Evolutionary conservation across 768 basidiomycete species (phyloP), one percentile per base, ranked within the genome.

Genomic region (Tricholoma saponaceum): DNA sequence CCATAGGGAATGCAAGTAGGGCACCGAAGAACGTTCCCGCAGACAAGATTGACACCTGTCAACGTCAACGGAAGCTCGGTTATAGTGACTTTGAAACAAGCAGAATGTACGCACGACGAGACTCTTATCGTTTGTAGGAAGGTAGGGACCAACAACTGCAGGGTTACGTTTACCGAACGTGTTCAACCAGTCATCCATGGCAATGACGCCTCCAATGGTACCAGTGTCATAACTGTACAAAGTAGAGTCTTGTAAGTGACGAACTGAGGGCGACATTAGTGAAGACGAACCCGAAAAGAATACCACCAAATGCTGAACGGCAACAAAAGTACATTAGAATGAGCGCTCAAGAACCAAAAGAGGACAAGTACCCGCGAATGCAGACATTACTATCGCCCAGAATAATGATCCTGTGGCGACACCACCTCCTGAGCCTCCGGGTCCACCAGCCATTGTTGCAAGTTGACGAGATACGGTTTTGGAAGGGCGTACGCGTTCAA

Each of bases 1-100:
- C 85, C 54, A 68, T 62, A 35, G 74, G 75, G 33, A 70, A 77
- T 51, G 69, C 74, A 33, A 76, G 59, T 37, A 91, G 76, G 18
- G 84, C 84, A 67, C 87, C 91, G 61, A 90, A 84, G 79, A 94
- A 92, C 25, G 91, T 94, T 60, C 92, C 92, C n/a, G 87, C 90
- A 5, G 90, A 92, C 35, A 92, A 83, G 65, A 91, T 89, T 51
- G 84, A 85, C 49, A 78, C 64, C 64, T 65, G 30, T 26, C 28
- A 23, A 41, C 2, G 10, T 22, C n/a, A 12, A n/a, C n/a, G n/a
- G n/a, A n/a, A n/a, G 6, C 51, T n/a, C 22, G n/a, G 28, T 13
- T 8, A 10, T 12, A 10, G 30, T n/a, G 3, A 28, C n/a, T n/a
- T 23, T 1, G 14, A 23, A 1, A 12, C 13, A 26, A 41, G 13